Conservation (phyloP, 805 yeast genomes). For the Zygoascus flipseniorum region DNA sequence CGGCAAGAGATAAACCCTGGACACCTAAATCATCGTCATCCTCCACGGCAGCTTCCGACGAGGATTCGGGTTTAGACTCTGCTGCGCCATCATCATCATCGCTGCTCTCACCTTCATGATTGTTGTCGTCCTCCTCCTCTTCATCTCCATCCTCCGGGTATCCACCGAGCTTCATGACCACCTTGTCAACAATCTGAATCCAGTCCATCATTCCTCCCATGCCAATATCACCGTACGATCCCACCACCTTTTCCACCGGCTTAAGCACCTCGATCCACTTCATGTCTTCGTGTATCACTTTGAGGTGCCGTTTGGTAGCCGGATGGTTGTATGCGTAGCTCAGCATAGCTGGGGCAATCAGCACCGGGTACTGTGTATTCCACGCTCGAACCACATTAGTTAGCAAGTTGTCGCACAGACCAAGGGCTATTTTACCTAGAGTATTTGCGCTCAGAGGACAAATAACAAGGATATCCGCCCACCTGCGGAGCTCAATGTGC, state of each 20-base stretch:
- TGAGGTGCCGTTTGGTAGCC: constrained; percentile 75
- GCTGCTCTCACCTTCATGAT: constrained; percentile 33
- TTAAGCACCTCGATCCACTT: constrained; percentile 89
- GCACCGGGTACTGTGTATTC: constrained; percentile 85
- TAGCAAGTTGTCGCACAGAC: constrained; percentile 84
- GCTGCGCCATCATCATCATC: constrained; percentile 39
- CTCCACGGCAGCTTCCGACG: not conserved
- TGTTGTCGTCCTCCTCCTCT: constrained; percentile 38
- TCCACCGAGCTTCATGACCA: constrained; percentile 63
- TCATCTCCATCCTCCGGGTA: constrained; percentile 49
- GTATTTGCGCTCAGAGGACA: constrained; percentile 97
- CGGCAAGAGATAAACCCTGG: not conserved
- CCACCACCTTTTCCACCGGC: constrained; percentile 90
- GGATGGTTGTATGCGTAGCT: constrained; percentile 86
- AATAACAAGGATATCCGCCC: constrained; percentile 91
- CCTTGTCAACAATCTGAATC: constrained; percentile 83
- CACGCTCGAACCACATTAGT: constrained; percentile 91
- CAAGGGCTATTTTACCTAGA: constrained; percentile 78
- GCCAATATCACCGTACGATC: constrained; percentile 95
- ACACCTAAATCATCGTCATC: constrained; percentile 4
- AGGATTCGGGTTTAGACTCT: constrained; percentile 6
- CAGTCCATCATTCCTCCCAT: constrained; percentile 99
- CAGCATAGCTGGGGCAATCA: constrained; percentile 94
- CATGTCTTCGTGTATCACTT: constrained; percentile 77
- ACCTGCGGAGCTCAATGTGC: constrained; percentile 87